Base-by-base conservation (phyloP, 2,329 filamentous ascomycete species). In the Daldinia sp. region DNA sequence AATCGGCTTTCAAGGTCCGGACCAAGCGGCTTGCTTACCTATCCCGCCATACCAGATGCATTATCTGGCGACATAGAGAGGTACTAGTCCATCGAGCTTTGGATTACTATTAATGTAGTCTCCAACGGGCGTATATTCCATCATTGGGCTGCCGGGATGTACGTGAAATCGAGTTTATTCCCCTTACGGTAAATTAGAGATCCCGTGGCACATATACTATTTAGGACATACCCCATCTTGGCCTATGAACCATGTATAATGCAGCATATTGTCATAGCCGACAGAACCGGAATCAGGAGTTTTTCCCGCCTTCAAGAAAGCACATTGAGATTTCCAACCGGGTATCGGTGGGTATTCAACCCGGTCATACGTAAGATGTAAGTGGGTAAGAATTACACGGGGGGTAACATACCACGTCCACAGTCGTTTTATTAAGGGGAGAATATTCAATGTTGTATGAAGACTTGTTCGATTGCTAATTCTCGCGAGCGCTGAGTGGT, bases 151-250 rank as follows among this genome's bases (percentile, higher is more conserved):
- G 12, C 3, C 20, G 53, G 37, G 41, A 33, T 57, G 63, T 69
- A 64, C 56, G 57, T 66, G 56, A 59, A 65, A 46, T 70, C 59
- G 61, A 64, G 63, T n/a, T 69, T 67, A 67, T 64, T 54, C 66
- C 66, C 48, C 42, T 65, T 69, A 53, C 58, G 66, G 69, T 53
- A 69, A 62, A 67, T 67, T 67, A 69, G 59, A 71, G 66, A 69
- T 60, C 69, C 60, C 60, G 69, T 69, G 63, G 60, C 30, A 67
- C 69, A 57, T 26, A 63, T 39, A 39, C 35, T 13, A 39, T 65
- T 67, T 50, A 53, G 60, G 66, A 61, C 60, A 60, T 53, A 61
- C 68, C 62, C 51, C 33, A 44, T 70, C 65, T 70, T 70, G 65
- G 65, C 62, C 57, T 60, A 33, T 58, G 60, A 35, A 60, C 58